Evolutionary conservation across 2,329 filamentous ascomycete species (phyloP), one percentile per base, ranked within the genome.

Genomic region (Lachnellula hyalina): DNA sequence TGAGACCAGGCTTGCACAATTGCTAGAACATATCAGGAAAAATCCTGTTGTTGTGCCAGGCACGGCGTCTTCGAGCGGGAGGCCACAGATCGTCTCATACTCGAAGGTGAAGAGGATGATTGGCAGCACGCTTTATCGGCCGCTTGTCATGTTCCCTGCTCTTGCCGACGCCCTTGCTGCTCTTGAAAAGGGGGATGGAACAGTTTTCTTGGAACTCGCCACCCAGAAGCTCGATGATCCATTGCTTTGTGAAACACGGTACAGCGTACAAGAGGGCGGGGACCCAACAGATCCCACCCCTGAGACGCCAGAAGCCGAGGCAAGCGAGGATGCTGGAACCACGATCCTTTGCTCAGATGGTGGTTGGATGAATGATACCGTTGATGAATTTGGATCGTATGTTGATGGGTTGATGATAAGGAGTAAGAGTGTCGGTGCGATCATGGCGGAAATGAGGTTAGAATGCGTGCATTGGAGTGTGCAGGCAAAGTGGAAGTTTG

Each of bases 361-460:
- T 1, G 57, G 55, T 1, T 40, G 44, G 7, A 53, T 62, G 15
- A 44, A 59, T 6, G 62, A 61, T 19, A 58, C 55, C 2, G 54
- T 69, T 3, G 62, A 64, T 5, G 56, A 54, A 5, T 67, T 68
- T 28, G 23, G 28, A 5, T n/a, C 34, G 3, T 70, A 70, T 49
- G 53, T 64, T 0, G 49, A 57, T 5, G 51, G 48, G 5, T 32
- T 67, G 5, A 36, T 64, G 19, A 55, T 65, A 0, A 68, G 74
- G 7, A 79, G 76, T 57, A 65, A 64, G 1, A 70, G 70, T 14
- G 71, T 73, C 0, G 79, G 79, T 0, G 74, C 74, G 0, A 69
- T 74, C 6, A 75, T 76, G 55, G 68, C 72, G 0, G 65, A 71
- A 4, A 74, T 61, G 60, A 71, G 66, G 47, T 58, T 73, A 49